Evolutionary conservation across 2,329 filamentous ascomycete species (phyloP), one percentile per base, ranked within the genome.

Genomic region (Ascochyta pisi): DNA sequence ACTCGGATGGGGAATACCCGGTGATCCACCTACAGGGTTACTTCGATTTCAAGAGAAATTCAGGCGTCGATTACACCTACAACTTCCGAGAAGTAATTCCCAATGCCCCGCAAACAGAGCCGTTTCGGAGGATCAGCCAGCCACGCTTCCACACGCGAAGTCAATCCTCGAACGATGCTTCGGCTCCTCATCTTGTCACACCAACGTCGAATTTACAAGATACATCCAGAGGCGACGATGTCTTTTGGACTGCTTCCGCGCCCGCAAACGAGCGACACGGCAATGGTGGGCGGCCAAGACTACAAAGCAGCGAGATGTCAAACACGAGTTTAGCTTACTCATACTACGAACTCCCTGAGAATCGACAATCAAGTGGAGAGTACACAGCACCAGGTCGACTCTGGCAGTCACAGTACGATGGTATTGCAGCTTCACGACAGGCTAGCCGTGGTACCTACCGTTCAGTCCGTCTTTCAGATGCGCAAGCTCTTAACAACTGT

Each of bases 341-440:
- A 6, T 70, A 63, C 33, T 74, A 73, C 43, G 69, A 71, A 47
- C 61, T 73, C 41, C 63, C 71, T 13, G 63, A 56, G 26, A 69
- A 65, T 22, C 61, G 66, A 27, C 54, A 65, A 15, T 60, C 69
- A 19, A 73, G 70, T 57, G 60, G 63, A 31, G 61, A 60, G 34
- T 52, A 64, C 7, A 60, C 65, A 15, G 35, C 22, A 13, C 44
- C 48, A 9, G 23, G n/a, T 15, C 49, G 56, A 12, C 27, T 62
- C 23, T 48, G 37, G 5, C 54, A 62, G 1, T 47, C 62, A n/a
- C 70, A 71, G 43, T 64, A 64, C 38, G 66, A 71, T 37, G 66
- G 66, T 3, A 48, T 60, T n/a, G 48, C 51, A 12, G 37, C 60
- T 22, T 69, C 65, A 8, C 52, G 62, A 31, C 63, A 52, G 2